Evolutionary conservation across 768 basidiomycete genomes (phyloP).

Genomic region (Auricularia sp.): DNA sequence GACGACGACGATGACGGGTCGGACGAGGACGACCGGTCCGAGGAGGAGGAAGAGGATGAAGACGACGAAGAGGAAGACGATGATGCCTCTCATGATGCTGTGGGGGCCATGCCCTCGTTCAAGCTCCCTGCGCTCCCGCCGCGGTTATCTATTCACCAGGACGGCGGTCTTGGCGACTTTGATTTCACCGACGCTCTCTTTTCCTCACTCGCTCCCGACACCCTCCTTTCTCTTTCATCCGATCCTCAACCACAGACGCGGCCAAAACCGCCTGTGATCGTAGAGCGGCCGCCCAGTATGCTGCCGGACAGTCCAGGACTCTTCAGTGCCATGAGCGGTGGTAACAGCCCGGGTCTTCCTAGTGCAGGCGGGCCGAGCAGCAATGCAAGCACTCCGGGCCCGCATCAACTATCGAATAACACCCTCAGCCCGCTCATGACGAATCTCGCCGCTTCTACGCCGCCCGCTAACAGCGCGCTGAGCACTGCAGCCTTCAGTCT

Average conservation of each 20-base stretch:
- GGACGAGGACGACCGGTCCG: background rate
- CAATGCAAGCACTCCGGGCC: background rate
- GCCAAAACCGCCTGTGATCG: background rate
- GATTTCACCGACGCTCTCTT: conserved; percentile 1
- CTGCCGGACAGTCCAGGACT: background rate
- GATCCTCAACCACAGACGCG: background rate
- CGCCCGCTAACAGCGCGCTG: background rate
- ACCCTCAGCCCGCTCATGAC: background rate
- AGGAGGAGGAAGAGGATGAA: background rate
- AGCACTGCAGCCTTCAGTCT: background rate
- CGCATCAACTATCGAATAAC: background rate
- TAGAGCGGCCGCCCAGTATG: background rate
- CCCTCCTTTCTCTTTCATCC: background rate
- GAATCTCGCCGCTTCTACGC: background rate
- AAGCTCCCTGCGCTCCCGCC: background rate
- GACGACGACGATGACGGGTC: background rate
- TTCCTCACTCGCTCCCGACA: background rate
- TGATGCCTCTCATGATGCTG: background rate
- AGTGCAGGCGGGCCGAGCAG: background rate
- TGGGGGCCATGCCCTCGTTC: background rate
- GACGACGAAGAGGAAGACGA: background rate
- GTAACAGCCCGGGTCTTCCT: background rate
- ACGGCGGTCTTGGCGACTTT: background rate
- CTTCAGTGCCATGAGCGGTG: too few relatives aligned
- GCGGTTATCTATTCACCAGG: background rate